Evolutionary conservation across 2,329 filamentous ascomycete species (phyloP), one percentile per base, ranked within the genome.

Genomic region (Endothia cerciana): DNA sequence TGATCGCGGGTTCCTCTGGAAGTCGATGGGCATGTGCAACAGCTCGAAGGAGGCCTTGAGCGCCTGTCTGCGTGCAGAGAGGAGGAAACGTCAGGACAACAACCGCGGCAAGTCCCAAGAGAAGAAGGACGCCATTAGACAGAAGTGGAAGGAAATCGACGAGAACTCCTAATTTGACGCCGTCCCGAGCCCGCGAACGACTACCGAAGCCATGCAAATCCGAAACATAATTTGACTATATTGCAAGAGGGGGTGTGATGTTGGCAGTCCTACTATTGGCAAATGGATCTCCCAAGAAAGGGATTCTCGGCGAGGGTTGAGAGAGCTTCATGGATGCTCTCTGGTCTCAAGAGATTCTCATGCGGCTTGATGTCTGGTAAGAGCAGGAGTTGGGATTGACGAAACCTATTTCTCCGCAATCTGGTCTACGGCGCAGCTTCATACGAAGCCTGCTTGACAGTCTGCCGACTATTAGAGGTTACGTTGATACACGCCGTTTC

Each of bases 1-100:
- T 76, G 91, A 92, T 40, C 87, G 86, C 67, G 95, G 95, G 63
- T 99, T 99, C 80, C 80, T 99, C 65, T 94, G 91, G 87, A 97
- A 97, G 79, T 89, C 92, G 1, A 81, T 92, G 68, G 95, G 95
- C 65, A 92, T 91, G 83, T 99, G 95, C 86, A 98, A 93, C 77
- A 86, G 89, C 49, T 86, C 91, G 69, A 99, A 99, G 79, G 84
- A 87, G 51, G 83, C 92, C 65, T 91, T 99, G 72, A 95, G 92
- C 79, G 85, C 87, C 74, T 99, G 95, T 76, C 85, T 99, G 62
- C 88, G 91, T 69, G 88, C 85, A 45, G 92, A 97, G 78, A 87
- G 95, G 74, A 80, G 89, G 61, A 92, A 93, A 77, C 88, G 90
- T 65, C 94, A 94, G 62, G 87, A 86, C 70, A 81, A 83, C 72